A percentile compares a stretch with the other conserved stretches of the same genome.
Conservation (phyloP, 768 basidiomycete genomes). For the Podaxis carcinomalis region DNA sequence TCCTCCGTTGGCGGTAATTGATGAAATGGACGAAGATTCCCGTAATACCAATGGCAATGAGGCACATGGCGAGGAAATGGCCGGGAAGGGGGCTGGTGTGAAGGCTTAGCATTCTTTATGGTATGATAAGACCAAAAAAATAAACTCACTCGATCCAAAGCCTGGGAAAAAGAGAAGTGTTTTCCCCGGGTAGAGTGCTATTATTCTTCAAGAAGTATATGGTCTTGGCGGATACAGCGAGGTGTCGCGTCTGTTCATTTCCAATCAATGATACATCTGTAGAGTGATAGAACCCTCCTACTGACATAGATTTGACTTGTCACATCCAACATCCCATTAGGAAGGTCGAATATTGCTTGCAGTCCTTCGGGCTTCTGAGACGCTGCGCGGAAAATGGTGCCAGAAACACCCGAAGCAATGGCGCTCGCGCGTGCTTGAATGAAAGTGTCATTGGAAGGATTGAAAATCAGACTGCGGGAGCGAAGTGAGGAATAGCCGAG, state of each 20-base stretch:
- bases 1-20: slow-evolving; percentile 42
- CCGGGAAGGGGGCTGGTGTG: slow-evolving; percentile 45
- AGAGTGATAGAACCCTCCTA: slow-evolving; percentile 6
- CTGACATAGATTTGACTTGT: slow-evolving; percentile 51
- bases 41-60: slow-evolving; percentile 44
- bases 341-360: slow-evolving; percentile 40
- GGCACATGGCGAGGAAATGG: slow-evolving; percentile 42
- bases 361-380: slow-evolving; percentile 34
- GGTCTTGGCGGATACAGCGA: slow-evolving; percentile 51
- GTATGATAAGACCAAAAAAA: not conserved
- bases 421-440: slow-evolving; percentile 47
- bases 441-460: slow-evolving; percentile 35
- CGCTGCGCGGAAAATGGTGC: slow-evolving; percentile 56
- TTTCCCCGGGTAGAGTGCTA: slow-evolving; percentile 29
- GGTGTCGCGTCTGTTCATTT: slow-evolving; percentile 43
- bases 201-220: slow-evolving; percentile 53
- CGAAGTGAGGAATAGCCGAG: not conserved
- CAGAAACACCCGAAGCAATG: slow-evolving; percentile 49
- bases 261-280: not conserved
- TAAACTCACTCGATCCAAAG: slow-evolving; percentile 55
- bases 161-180: slow-evolving; percentile 41
- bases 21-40: slow-evolving; percentile 44
- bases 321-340: slow-evolving; percentile 48
- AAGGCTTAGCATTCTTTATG: not conserved
- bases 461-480: slow-evolving; percentile 37